Percentiles rank a stretch among this genome's conserved stretches.
Evolutionary conservation across 2,329 filamentous ascomycete species (phyloP).

Genomic region (Akanthomyces muscarius): DNA sequence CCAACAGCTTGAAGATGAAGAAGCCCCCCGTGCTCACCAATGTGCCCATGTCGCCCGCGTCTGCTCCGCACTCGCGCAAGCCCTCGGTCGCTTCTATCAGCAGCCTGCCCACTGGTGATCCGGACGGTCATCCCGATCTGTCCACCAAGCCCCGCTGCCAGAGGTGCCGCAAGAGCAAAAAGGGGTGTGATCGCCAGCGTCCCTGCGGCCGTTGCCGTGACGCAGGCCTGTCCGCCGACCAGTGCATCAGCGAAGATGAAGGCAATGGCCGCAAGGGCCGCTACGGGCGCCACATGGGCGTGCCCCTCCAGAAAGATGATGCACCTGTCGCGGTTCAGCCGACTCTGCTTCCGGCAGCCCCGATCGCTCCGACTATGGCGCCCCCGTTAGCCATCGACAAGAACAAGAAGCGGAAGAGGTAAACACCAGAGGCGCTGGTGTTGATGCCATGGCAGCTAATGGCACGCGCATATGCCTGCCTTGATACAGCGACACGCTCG

Average conservation of each 20-base stretch:
- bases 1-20: conserved; percentile 45
- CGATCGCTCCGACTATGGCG: conserved; percentile 37
- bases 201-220: conserved; percentile 95
- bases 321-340: conserved; percentile 32
- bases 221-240: conserved; percentile 86
- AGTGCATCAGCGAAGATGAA: conserved; percentile 96
- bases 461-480: not conserved
- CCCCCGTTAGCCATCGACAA: conserved; percentile 42
- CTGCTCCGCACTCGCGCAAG: conserved; percentile 71
- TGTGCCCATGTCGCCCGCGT: conserved; percentile 59
- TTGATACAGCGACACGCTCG: not conserved
- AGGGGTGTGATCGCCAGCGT: conserved; percentile 94
- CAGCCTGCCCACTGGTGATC: conserved; percentile 51
- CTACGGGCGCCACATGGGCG: conserved; percentile 71
- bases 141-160: conserved; percentile 97
- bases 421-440: conserved; percentile 19
- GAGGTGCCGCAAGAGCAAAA: conserved; percentile 98
- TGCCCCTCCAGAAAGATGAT: conserved; percentile 58
- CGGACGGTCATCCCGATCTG: conserved; percentile 87
- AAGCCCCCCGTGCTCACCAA: conserved; percentile 39
- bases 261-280: conserved; percentile 95
- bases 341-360: conserved; percentile 41
- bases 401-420: conserved; percentile 61
- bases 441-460: not conserved
- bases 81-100: conserved; percentile 62